Conservation (phyloP, 2,329 filamentous ascomycete species). For the Fusarium pseudoanthophilum region DNA sequence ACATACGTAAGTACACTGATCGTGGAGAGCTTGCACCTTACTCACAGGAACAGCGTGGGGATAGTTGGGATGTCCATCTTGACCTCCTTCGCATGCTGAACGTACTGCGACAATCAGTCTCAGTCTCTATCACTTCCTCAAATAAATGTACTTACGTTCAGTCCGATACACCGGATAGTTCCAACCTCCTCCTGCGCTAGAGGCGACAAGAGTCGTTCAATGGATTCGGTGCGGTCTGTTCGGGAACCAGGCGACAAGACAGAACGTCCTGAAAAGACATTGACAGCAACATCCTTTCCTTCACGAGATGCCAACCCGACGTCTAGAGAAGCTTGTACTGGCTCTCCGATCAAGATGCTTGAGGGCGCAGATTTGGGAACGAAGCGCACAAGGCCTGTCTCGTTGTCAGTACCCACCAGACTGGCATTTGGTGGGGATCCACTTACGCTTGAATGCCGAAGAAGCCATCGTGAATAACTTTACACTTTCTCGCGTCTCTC, state of each 20-base stretch:
- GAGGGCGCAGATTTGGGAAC: constrained; percentile 5
- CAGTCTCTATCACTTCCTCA: accelerated
- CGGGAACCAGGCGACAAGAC: background rate
- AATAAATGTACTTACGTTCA: background rate
- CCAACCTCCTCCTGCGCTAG: constrained; percentile 1
- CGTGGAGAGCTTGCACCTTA: too few species aligned
- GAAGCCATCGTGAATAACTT: background rate
- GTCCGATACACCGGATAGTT: constrained; percentile 3
- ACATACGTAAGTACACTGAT: accelerated
- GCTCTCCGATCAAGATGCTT: background rate
- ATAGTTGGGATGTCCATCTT: constrained; percentile 7
- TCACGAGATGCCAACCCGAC: background rate
- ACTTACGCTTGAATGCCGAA: constrained; percentile 4
- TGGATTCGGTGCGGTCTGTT: background rate
- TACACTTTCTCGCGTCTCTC: too few species aligned
- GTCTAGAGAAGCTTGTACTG: background rate
- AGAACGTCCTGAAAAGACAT: background rate
- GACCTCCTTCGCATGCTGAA: constrained; percentile 3
- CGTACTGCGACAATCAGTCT: background rate
- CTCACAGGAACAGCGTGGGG: constrained; percentile 5
- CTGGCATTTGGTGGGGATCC: accelerated
- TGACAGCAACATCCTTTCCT: background rate
- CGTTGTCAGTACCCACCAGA: background rate
- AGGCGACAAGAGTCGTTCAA: background rate
- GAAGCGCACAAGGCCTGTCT: constrained; percentile 9